These are phyloP conservation scores for Bromus sterilis DNA, from an alignment of 176 grass and related monocot species.

Conservation along the genomic window DNA sequence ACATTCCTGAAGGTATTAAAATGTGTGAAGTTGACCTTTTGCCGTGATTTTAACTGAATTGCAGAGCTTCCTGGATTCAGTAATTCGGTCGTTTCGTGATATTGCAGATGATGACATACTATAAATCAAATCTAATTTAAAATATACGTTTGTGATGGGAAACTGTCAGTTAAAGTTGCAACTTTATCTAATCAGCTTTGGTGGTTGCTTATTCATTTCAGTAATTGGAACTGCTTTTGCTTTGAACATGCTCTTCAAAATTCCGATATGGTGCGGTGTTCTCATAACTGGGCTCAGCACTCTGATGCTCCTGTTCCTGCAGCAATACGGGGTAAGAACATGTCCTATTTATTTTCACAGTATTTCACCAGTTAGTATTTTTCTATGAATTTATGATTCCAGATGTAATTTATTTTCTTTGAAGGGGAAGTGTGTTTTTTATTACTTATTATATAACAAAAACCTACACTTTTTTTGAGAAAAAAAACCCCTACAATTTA, in stretches of 20 bases:
- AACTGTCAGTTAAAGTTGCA: not conserved
- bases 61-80: not conserved
- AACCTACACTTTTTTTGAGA: too few species aligned
- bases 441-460: not conserved
- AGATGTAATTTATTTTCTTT: not conserved
- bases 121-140: not conserved
- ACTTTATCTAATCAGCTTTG: slow-evolving; percentile 12
- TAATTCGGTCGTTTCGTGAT: not conserved
- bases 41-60: not conserved
- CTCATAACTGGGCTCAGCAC: slow-evolving; percentile 93
- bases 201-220: slow-evolving; percentile 19
- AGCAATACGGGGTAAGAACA: slow-evolving; percentile 87
- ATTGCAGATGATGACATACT: slow-evolving; percentile 7
- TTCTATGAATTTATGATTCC: not conserved
- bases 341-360: not conserved
- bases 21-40: not conserved
- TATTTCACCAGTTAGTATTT: not conserved
- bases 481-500: too few species aligned
- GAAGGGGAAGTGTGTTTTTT: not conserved
- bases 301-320: slow-evolving; percentile 75
- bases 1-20: slow-evolving; percentile 90
- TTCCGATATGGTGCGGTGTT: slow-evolving; percentile 93
- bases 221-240: slow-evolving; percentile 99
- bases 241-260: slow-evolving; percentile 91
- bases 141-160: not conserved